Conservation (phyloP, 805 yeast species). For the Komagataella ulmi region DNA sequence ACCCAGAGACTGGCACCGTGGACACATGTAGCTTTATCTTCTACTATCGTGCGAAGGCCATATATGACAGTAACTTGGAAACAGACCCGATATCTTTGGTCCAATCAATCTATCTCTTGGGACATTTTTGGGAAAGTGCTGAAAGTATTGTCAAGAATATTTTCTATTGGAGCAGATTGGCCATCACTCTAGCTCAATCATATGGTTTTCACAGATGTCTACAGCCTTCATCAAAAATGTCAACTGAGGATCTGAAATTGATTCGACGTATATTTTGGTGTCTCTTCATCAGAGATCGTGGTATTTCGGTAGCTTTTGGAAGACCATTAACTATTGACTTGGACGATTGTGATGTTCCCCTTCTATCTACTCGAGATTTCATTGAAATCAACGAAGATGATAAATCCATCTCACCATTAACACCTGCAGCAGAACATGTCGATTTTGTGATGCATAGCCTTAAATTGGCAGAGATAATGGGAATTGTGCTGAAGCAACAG, state of each 20-base stretch:
- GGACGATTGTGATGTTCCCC: conserved; percentile 67
- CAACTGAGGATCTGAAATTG: conserved; percentile 9
- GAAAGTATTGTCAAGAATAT: conserved; percentile 55
- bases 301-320: conserved; percentile 61
- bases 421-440: conserved; percentile 21
- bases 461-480: conserved; percentile 57
- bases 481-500: conserved; percentile 53
- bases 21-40: conserved; percentile 45
- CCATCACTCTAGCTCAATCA: conserved; percentile 60
- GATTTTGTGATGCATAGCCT: conserved; percentile 48
- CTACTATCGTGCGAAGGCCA: conserved; percentile 60
- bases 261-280: conserved; percentile 48
- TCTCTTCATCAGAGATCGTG: conserved; percentile 56
- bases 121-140: conserved; percentile 65
- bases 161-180: conserved; percentile 59
- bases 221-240: not conserved
- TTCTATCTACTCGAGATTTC: conserved; percentile 55
- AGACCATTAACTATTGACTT: conserved; percentile 56
- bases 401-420: conserved; percentile 9
- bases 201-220: conserved; percentile 55
- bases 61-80: conserved; percentile 60
- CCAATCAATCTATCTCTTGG: conserved; percentile 49
- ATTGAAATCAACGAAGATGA: conserved; percentile 24
- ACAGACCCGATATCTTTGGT: conserved; percentile 46
- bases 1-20: conserved; percentile 18